Conservation (phyloP, 2,329 filamentous ascomycete genomes). For the Cladosporium oxysporum region DNA sequence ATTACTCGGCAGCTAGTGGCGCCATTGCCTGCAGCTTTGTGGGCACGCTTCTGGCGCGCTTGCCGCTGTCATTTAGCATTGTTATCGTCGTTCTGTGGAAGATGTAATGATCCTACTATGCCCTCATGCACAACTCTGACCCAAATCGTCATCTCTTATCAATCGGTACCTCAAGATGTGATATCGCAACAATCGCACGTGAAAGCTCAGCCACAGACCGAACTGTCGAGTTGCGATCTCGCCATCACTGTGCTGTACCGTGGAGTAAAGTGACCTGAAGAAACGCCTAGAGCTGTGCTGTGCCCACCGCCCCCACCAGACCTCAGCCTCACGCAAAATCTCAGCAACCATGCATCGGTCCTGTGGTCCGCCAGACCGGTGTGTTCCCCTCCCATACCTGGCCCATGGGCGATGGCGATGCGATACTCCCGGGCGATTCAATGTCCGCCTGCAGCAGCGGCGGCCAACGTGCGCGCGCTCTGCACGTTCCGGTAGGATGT, state of each 20-base stretch:
- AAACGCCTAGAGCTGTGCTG: not conserved
- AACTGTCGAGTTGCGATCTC: not conserved
- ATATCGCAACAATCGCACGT: not conserved
- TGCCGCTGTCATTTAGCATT: not conserved
- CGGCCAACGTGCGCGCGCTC: not conserved
- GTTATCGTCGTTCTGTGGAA: not conserved
- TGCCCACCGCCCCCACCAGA: conserved; percentile 3
- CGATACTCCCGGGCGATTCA: not conserved
- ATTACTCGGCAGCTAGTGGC: conserved; percentile 1
- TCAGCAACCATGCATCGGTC: not conserved
- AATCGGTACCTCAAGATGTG: not conserved
- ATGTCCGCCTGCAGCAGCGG: not conserved
- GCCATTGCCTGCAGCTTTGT: not conserved
- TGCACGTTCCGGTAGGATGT: not conserved
- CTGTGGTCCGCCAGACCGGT: not conserved
- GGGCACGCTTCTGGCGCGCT: not conserved
- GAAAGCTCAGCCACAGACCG: not conserved
- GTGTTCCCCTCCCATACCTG: not conserved
- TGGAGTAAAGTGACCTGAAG: not conserved
- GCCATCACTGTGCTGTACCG: not conserved
- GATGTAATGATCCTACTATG: not conserved
- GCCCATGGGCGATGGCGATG: not conserved
- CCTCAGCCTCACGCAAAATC: conserved; percentile 13
- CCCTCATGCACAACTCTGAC: not conserved
- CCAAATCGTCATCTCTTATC: not conserved